Base-by-base conservation (phyloP, 2,329 filamentous ascomycete species). In the Didymella arachidicola region DNA sequence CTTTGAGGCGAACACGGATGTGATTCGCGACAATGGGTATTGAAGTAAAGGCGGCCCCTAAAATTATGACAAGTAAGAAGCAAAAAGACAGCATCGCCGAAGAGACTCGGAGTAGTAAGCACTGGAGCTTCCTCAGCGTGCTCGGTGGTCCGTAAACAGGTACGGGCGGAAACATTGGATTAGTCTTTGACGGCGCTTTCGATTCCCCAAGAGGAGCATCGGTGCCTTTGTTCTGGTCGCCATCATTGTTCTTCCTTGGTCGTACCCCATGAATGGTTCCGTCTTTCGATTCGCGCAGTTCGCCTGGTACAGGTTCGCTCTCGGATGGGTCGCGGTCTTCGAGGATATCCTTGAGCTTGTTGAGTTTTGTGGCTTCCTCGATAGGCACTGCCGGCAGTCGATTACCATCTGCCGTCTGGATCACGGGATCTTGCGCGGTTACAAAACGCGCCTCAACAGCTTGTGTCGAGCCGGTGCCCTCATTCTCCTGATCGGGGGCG, bases 91-190 rank as follows among this genome's bases (percentile, higher is more conserved):
- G 80, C 36, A 93, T 83, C 58, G 91, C 90, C 0, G 92, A 92
- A 0, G 88, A 84, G 1, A 85, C 64, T 10, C 88, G 84, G 60
- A 95, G 90, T 16, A 83, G 79, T 29, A 83, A 75, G 71, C 86
- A 91, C 64, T 93, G 89, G 1, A 92, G 30, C 30, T 86, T 82
- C 46, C 87, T 83, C n/a, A 89, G 57, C 0, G 85, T 50, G 0
- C 89, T 88, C 0, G 92, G 87, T 0, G 92, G 89, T 0, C 91
- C 91, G 68, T 96, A 97, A 0, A 92, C 80, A 0, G 93, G 93
- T 8, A 97, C 77, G 2, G 92, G 91, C 6, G 93, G 93, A 65
- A 97, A 97, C 5, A 96, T 79, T 3, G 91, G 90, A 65, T 93
- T 89, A 2, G 91, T 93, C 63, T 86, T 84, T 7, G 87, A 87